Conservation (phyloP, 140 eudicot genomes). For the Ambrosia hybrid region DNA sequence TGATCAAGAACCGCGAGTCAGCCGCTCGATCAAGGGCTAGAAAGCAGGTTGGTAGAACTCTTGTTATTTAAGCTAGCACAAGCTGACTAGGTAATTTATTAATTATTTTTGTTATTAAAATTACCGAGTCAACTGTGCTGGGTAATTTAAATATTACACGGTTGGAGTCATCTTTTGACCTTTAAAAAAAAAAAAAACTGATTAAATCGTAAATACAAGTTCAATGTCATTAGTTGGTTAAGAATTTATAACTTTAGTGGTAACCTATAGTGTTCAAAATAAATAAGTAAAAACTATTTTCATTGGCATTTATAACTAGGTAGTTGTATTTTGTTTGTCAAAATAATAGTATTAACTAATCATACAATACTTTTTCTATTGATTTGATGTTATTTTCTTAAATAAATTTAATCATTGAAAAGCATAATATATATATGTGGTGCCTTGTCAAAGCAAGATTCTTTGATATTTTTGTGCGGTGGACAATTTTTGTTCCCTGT, state of each 20-base stretch:
- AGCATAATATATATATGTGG: not conserved
- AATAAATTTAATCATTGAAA: not conserved
- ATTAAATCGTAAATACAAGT: not conserved
- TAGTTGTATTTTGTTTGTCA: not conserved
- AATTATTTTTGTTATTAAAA: too few species aligned
- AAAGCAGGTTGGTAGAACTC: conserved; percentile 55
- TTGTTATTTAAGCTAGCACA: too few species aligned
- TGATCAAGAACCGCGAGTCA: conserved; percentile 89
- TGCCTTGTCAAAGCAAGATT: conserved; percentile 19
- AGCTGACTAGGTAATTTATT: not conserved
- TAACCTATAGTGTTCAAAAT: not conserved
- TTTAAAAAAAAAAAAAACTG: not conserved
- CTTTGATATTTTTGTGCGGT: conserved; percentile 25
- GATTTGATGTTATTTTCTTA: not conserved
- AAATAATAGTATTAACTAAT: too few species aligned
- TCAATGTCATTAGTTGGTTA: not conserved
- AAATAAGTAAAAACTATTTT: not conserved
- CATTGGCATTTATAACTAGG: not conserved
- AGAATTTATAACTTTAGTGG: not conserved
- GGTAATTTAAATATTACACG: too few species aligned
- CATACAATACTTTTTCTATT: not conserved
- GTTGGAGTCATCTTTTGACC: too few species aligned
- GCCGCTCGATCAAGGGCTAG: conserved; percentile 90
- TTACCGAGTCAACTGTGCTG: too few species aligned
- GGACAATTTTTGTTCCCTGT: conserved; percentile 20